phyloP scores from a whole-genome alignment of 257 asterid species.

The Gentiana macrophylla region DNA sequence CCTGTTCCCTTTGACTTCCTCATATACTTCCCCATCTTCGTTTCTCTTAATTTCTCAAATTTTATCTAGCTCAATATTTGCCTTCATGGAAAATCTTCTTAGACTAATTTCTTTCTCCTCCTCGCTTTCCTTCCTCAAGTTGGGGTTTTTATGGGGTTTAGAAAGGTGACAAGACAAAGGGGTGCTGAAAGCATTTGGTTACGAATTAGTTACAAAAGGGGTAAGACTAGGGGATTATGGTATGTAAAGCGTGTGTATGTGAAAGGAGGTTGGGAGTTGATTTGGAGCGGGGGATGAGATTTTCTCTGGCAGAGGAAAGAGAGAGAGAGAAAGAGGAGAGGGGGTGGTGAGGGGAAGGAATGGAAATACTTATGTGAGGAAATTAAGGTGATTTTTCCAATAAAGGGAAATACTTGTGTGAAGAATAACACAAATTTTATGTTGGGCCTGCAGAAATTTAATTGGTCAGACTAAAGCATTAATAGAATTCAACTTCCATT shows the following conservation, averaged over 20 bases:
- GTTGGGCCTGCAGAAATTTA: too few species aligned
- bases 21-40: slow-evolving; percentile 25
- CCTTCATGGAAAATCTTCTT: too few species aligned
- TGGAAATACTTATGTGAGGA: background rate
- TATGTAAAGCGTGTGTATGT: too few species aligned
- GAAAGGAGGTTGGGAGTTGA: too few species aligned
- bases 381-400: too few species aligned
- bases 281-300: background rate
- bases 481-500: too few species aligned
- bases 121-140: background rate
- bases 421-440: too few species aligned
- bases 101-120: background rate
- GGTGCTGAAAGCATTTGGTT: background rate
- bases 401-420: too few species aligned
- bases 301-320: slow-evolving; percentile 9
- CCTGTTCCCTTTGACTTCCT: slow-evolving; percentile 17
- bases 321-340: slow-evolving; percentile 3
- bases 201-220: slow-evolving; percentile 11
- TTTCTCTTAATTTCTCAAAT: background rate
- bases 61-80: background rate
- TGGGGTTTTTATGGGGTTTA: background rate
- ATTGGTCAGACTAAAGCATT: too few species aligned
- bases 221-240: background rate
- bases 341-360: slow-evolving; percentile 1
- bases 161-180: too few species aligned